phyloP scores from a whole-genome alignment of 2,329 filamentous ascomycete genomes.

The Colletotrichum falcatum region DNA sequence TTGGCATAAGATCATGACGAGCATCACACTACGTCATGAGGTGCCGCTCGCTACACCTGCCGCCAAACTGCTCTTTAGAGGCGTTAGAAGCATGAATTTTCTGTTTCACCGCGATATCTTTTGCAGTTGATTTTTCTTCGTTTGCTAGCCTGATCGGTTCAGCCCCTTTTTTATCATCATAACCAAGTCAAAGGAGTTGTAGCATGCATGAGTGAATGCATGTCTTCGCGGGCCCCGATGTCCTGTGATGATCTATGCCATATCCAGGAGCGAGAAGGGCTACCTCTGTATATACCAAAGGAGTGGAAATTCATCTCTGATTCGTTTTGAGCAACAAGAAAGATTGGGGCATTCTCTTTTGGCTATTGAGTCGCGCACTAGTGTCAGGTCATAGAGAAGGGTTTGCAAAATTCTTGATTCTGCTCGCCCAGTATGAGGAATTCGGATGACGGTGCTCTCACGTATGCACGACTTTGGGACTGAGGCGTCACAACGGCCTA shows the following conservation, averaged over 20 bases:
- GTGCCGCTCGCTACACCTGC: constrained; percentile 28
- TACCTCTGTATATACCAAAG: constrained; percentile 36
- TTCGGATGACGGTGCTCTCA: background rate
- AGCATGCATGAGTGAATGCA: constrained; percentile 12
- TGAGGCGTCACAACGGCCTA: background rate
- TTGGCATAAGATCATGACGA: constrained; percentile 14
- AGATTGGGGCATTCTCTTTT: background rate
- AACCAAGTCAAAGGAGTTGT: constrained; percentile 23
- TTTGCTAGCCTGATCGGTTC: constrained; percentile 20
- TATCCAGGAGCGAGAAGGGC: constrained; percentile 7
- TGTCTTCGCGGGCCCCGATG: background rate
- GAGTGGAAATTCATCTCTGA: constrained; percentile 33
- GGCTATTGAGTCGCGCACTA: background rate
- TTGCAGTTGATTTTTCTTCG: constrained; percentile 30
- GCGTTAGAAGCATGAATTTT: constrained; percentile 29
- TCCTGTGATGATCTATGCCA: constrained; percentile 16
- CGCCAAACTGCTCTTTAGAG: constrained; percentile 10
- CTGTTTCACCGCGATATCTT: constrained; percentile 13
- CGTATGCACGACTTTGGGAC: background rate
- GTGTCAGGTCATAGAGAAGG: background rate
- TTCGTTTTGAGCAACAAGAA: constrained; percentile 9
- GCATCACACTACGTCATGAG: constrained; percentile 17
- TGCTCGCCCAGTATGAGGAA: background rate
- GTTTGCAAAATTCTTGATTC: background rate
- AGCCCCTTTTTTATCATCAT: constrained; percentile 16